Conservation (phyloP, 495 filamentous ascomycete species). For the Achaetomiella virescens region DNA sequence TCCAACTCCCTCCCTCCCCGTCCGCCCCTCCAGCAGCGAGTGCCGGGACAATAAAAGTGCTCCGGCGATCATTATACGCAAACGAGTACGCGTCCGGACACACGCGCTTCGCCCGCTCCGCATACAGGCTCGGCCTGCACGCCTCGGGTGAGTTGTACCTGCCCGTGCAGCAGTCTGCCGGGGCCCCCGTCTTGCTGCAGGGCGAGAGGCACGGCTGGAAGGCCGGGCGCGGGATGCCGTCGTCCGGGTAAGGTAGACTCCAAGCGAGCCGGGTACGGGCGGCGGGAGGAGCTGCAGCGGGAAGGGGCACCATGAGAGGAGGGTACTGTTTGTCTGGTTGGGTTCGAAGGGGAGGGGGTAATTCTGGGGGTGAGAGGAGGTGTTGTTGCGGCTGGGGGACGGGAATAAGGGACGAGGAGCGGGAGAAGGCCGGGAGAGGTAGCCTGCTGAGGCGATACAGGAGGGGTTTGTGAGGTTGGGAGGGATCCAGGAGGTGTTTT, state of each 20-base stretch:
- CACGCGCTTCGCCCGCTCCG: constrained; percentile 61
- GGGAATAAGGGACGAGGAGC: neutral
- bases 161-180: constrained; percentile 65
- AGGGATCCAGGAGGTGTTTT: constrained; percentile 54
- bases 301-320: constrained; percentile 72
- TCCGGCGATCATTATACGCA: constrained; percentile 67
- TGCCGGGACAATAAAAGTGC: constrained; percentile 68
- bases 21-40: constrained; percentile 33
- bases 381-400: constrained; percentile 36
- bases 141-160: constrained; percentile 47
- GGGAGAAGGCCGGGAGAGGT: constrained; percentile 33
- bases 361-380: constrained; percentile 41
- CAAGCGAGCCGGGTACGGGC: constrained; percentile 56
- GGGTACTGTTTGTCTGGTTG: constrained; percentile 37
- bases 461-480: constrained; percentile 67
- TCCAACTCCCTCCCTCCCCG: neutral
- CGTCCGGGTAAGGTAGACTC: constrained; percentile 70
- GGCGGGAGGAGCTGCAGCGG: constrained; percentile 58
- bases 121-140: constrained; percentile 59
- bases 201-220: constrained; percentile 69
- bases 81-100: constrained; percentile 82
- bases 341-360: constrained; percentile 60
- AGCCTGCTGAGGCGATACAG: constrained; percentile 60
- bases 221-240: constrained; percentile 54
- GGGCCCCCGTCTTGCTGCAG: constrained; percentile 54